These are phyloP conservation scores for Fusarium piperis DNA, from an alignment of 2,329 filamentous ascomycete genomes.

Conservation along the genomic window DNA sequence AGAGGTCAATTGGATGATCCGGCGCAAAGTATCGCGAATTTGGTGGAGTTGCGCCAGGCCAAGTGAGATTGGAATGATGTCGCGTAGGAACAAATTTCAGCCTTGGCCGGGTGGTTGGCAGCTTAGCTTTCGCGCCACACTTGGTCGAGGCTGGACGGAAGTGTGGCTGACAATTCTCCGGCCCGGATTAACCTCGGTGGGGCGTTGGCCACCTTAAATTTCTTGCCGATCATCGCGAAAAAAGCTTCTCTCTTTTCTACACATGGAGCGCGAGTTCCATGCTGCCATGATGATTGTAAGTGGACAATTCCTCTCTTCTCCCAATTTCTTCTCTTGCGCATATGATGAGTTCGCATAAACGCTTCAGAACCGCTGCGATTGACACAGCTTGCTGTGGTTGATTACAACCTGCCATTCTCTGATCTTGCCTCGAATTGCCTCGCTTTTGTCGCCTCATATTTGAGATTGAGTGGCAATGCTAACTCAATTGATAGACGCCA, in stretches of 20 bases:
- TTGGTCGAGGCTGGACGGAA: constrained; percentile 23
- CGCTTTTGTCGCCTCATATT: constrained; percentile 11
- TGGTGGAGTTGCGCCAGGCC: constrained; percentile 41
- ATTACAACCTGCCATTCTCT: constrained; percentile 55
- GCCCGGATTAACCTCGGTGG: constrained; percentile 37
- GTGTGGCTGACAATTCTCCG: background rate
- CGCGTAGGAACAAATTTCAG: constrained; percentile 49
- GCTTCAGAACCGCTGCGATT: constrained; percentile 63
- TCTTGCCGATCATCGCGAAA: constrained; percentile 15
- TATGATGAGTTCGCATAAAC: constrained; percentile 57
- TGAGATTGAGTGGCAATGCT: constrained; percentile 23
- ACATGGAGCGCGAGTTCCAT: constrained; percentile 46
- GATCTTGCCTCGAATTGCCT: constrained; percentile 39
- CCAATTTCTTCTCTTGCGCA: constrained; percentile 11
- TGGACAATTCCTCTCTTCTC: constrained; percentile 12
- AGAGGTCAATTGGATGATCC: constrained; percentile 41
- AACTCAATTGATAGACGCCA: constrained; percentile 43
- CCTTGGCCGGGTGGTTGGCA: constrained; percentile 42
- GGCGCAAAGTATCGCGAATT: constrained; percentile 38
- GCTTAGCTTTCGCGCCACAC: constrained; percentile 17
- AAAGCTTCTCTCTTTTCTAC: constrained; percentile 22
- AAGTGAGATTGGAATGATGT: constrained; percentile 22
- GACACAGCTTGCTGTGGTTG: constrained; percentile 57
- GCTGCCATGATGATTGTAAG: constrained; percentile 53
- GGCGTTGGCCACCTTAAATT: constrained; percentile 28